phyloP scores from a whole-genome alignment of 768 basidiomycete genomes.

The Rhizopogon roseolus region DNA sequence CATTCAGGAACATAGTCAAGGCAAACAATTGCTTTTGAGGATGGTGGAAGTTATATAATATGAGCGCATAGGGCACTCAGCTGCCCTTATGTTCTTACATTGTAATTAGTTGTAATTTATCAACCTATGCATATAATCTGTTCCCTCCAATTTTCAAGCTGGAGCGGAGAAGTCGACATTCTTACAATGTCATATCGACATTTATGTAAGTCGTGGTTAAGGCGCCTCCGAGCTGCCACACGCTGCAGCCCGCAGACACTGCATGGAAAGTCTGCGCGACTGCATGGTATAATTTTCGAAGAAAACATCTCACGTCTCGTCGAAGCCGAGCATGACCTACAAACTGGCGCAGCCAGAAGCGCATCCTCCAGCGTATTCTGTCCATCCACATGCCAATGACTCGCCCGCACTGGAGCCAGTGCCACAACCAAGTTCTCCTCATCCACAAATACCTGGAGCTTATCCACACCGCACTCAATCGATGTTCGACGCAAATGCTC shows the following conservation, averaged over 20 bases:
- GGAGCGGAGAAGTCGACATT: not conserved
- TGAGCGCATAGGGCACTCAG: not conserved
- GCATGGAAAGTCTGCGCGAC: not conserved
- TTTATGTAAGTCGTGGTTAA: not conserved
- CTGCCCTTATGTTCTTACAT: not conserved
- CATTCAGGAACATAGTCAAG: not conserved
- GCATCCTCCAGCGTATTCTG: slow-evolving; percentile 24
- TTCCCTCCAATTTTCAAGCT: no score
- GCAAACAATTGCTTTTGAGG: not conserved
- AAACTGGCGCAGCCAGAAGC: slow-evolving; percentile 12
- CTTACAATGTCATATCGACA: not conserved
- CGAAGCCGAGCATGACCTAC: not conserved
- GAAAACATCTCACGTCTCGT: not conserved
- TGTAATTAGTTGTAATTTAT: not conserved
- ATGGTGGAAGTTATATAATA: not conserved
- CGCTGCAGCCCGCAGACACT: not conserved
- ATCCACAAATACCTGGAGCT: slow-evolving; percentile 8
- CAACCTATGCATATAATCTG: no score
- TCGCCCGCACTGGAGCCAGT: slow-evolving; percentile 8
- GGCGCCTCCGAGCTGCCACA: not conserved
- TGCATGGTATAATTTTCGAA: not conserved
- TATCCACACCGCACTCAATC: slow-evolving; percentile 11
- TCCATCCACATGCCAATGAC: slow-evolving; percentile 6
- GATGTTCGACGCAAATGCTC: slow-evolving; percentile 12
- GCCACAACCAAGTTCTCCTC: slow-evolving; percentile 15